Evolutionary conservation across 257 asterid species (phyloP).

Genomic region (Buddleja alternifolia): DNA sequence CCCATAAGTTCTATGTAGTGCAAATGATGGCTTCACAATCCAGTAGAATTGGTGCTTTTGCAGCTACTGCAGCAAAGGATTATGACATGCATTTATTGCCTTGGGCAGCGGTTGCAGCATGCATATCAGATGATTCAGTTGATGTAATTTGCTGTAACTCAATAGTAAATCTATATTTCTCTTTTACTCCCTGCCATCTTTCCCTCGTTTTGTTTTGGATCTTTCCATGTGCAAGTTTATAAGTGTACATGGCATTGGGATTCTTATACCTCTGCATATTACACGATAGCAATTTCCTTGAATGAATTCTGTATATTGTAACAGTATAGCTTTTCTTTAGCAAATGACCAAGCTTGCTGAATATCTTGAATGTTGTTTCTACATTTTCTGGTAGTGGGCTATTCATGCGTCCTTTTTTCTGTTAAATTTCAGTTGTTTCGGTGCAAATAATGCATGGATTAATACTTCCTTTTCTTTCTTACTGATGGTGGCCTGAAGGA

Average conservation of each 20-base stretch:
- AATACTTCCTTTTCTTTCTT: background rate
- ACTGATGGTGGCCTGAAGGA: slow-evolving; percentile 5
- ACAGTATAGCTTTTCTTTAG: slow-evolving; percentile 15
- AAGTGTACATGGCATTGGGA: slow-evolving; percentile 23
- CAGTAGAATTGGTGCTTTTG: slow-evolving; percentile 88
- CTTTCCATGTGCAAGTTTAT: slow-evolving; percentile 15
- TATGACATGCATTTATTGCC: slow-evolving; percentile 91
- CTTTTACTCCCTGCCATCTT: slow-evolving; percentile 2
- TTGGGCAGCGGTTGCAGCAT: slow-evolving; percentile 97
- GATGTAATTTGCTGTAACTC: slow-evolving; percentile 51
- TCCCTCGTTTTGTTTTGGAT: slow-evolving; percentile 6
- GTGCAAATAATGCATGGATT: slow-evolving; percentile 14
- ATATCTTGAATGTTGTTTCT: slow-evolving; percentile 20
- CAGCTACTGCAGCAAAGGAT: slow-evolving; percentile 79
- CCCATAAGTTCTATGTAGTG: slow-evolving; percentile 69
- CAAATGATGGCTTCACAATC: slow-evolving; percentile 87
- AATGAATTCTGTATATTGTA: slow-evolving; percentile 6
- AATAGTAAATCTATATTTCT: slow-evolving; percentile 25
- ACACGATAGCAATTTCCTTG: slow-evolving; percentile 9
- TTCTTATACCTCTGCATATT: slow-evolving; percentile 18
- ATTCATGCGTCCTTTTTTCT: slow-evolving; percentile 16
- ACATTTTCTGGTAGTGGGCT: slow-evolving; percentile 2
- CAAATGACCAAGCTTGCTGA: slow-evolving; percentile 5
- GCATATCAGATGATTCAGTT: slow-evolving; percentile 71
- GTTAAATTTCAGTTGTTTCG: background rate